Conservation (phyloP, 2,329 filamentous ascomycete genomes). For the Ophiosphaerella herpotricha region DNA sequence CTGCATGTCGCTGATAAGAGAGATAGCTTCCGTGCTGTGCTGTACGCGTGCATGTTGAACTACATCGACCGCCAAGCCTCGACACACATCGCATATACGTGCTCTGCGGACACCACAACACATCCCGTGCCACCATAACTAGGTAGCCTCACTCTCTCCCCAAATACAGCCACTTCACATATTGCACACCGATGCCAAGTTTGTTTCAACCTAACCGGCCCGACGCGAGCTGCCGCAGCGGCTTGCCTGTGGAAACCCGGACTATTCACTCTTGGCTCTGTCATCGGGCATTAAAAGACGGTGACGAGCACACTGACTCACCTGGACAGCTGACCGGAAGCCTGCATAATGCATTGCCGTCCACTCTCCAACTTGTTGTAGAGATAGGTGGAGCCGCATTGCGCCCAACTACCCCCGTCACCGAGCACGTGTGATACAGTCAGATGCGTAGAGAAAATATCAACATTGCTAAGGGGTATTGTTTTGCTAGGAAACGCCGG, state of each 20-base stretch:
- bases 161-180: not conserved
- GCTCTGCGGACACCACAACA: not conserved
- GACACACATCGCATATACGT: not conserved
- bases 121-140: not conserved
- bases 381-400: slow-evolving; percentile 4
- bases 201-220: not conserved
- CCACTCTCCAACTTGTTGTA: not conserved
- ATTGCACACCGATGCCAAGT: slow-evolving; percentile 3
- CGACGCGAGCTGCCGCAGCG: slow-evolving; percentile 1
- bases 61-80: too few species aligned
- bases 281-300: not conserved
- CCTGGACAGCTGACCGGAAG: not conserved
- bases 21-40: slow-evolving; percentile 1
- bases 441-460: slow-evolving; percentile 2
- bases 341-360: not conserved
- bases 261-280: not conserved
- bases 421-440: slow-evolving; percentile 5
- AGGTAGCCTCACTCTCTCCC: not conserved
- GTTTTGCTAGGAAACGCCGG: slow-evolving; percentile 31
- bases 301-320: not conserved
- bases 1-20: slow-evolving; percentile 20
- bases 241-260: not conserved
- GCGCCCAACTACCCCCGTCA: not conserved
- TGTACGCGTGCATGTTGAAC: not conserved
- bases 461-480: slow-evolving; percentile 29